Evolutionary conservation across 164 flowering plant species (phyloP).

Genomic region (Sextonia rubra): DNA sequence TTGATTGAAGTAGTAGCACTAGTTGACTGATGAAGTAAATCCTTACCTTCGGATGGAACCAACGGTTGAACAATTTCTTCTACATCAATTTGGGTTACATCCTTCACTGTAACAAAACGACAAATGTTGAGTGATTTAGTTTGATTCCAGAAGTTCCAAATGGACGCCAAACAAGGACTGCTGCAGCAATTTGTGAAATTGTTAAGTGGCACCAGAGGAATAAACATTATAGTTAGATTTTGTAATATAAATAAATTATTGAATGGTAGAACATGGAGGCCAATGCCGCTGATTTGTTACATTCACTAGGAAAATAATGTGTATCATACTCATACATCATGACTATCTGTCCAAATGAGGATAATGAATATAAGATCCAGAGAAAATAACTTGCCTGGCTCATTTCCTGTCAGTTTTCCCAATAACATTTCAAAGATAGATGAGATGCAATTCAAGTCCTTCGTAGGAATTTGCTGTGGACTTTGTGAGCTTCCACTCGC

Average conservation of each 20-base stretch:
- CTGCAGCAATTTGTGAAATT: background rate
- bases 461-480: constrained; percentile 19
- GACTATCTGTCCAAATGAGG: background rate
- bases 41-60: background rate
- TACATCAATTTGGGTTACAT: constrained; percentile 4
- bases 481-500: constrained; percentile 14
- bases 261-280: too few relatives aligned
- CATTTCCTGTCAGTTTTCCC: constrained; percentile 12
- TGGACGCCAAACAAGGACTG: background rate
- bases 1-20: background rate
- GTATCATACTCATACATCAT: background rate
- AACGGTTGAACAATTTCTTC: constrained; percentile 1
- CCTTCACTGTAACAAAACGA: constrained; percentile 7
- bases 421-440: constrained; percentile 21
- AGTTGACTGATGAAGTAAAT: background rate
- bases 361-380: background rate
- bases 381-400: constrained; percentile 24
- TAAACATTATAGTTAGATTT: background rate
- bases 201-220: background rate
- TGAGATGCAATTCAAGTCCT: constrained; percentile 24
- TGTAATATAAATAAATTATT: too few relatives aligned
- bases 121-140: background rate
- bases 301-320: background rate
- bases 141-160: background rate
- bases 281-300: background rate